Evolutionary conservation across 495 filamentous ascomycete genomes (phyloP), one percentile per base, ranked within the genome.

Genomic region (Podospora fimiseda): DNA sequence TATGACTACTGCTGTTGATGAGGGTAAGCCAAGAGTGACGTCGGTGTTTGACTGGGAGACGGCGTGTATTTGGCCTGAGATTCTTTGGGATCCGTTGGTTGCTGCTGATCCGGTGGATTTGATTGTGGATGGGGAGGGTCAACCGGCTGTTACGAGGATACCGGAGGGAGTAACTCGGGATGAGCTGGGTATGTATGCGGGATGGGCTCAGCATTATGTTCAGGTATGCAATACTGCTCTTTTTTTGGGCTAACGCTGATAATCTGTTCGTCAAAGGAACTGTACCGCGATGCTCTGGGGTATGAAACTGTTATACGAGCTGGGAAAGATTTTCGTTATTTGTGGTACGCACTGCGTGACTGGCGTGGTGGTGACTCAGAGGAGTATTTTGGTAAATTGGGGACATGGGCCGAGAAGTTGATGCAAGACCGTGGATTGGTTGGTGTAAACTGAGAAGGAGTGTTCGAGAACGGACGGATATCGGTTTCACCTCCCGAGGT

Each of bases 31-130:
- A 22, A 23, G 46, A 9, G 48, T 66, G n/a, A 68, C 64, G 27
- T 70, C 67, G 22, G 38, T 71, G 5, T 70, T 57, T 48, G 62
- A 70, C 39, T 69, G 52, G 65, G 63, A 70, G 50, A 70, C 63
- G 48, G 58, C 48, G 16, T 66, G 60, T 40, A 65, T 70, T 42
- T 53, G 62, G 36, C 68, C 66, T 19, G 69, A 64, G 39, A 60
- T 72, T 41, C 51, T 72, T 2, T 69, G 60, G 19, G 64, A 68
- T 59, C 68, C 63, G 3, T 48, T 60, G 46, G 61, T 72, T 52
- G 65, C 56, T 52, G 65, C 55, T 0, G 64, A 66, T 15, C 14
- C 40, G 0, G 58, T 59, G 38, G 60, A 66, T 53, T 46, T 72
- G 49, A 55, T 65, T 0, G 61, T 58, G 51, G 64, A 69, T 55